Percentiles rank a stretch among this genome's conserved stretches.
phyloP scores from a whole-genome alignment of 441 rosid genomes.

The Arabidopsis hybrid region DNA sequence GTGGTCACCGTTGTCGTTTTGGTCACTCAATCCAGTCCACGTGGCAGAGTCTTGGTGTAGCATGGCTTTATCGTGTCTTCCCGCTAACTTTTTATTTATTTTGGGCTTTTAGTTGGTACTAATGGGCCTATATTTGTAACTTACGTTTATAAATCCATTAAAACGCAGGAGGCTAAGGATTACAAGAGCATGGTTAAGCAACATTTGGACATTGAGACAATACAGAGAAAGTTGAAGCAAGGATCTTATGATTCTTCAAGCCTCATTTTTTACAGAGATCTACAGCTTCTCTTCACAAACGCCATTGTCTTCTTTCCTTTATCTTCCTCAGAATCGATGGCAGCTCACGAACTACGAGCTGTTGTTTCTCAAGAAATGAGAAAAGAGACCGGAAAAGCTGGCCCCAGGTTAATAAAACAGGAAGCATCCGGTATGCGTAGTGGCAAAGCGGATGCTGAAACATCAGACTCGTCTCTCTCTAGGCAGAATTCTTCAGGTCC shows the following conservation, averaged over 20 bases:
- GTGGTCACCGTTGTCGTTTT: conserved; percentile 36
- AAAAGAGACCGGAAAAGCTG: conserved; percentile 5
- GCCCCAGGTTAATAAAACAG: neutral
- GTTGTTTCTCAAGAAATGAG: conserved; percentile 46
- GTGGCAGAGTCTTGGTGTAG: conserved; percentile 40
- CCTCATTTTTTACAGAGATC: conserved; percentile 56
- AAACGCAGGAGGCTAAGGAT: conserved; percentile 49
- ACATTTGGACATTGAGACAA: conserved; percentile 57
- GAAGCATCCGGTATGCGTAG: conserved; percentile 2
- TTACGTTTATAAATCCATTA: neutral
- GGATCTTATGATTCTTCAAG: conserved; percentile 50
- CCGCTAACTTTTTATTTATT: neutral
- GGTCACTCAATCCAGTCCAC: conserved; percentile 32
- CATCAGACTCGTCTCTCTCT: conserved; percentile 42
- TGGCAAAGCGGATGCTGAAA: conserved; percentile 45
- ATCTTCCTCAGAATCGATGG: conserved; percentile 47
- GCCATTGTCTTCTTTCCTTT: conserved; percentile 58
- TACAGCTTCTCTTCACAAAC: conserved; percentile 62
- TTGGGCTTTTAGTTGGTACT: conserved; percentile 31
- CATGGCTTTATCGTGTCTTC: conserved; percentile 40
- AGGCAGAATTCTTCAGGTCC: conserved; percentile 55
- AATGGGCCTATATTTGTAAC: neutral
- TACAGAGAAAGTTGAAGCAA: conserved; percentile 50
- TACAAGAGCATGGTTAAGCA: conserved; percentile 54
- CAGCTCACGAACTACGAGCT: conserved; percentile 53